phyloP scores from a whole-genome alignment of 208 protist species.

The Acanthamoeba healyi region DNA sequence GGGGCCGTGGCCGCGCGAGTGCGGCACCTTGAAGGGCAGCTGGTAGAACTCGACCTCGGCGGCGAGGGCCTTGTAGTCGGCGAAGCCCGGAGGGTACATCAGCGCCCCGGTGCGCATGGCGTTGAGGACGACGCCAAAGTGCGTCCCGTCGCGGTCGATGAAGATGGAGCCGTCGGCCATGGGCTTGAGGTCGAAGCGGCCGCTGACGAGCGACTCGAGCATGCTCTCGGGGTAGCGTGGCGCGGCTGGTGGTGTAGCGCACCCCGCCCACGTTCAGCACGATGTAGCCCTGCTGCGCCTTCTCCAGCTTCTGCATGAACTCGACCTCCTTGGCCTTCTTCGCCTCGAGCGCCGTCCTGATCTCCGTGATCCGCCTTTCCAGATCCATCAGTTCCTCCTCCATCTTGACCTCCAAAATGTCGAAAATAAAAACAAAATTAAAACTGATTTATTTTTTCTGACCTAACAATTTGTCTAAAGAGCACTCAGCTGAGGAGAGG shows the following conservation, averaged over 20 bases:
- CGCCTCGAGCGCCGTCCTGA: background rate
- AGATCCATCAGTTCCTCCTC: background rate
- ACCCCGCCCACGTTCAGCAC: background rate
- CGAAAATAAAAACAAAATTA: background rate
- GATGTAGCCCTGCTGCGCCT: background rate
- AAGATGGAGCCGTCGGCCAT: slow-evolving; percentile 50
- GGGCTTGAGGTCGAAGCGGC: background rate
- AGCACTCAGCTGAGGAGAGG: too few species aligned
- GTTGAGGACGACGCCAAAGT: slow-evolving; percentile 48
- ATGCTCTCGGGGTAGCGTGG: slow-evolving; percentile 11
- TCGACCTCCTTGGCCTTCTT: background rate
- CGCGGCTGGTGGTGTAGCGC: background rate
- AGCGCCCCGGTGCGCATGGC: background rate
- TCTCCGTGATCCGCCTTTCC: background rate
- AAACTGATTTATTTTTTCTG: too few species aligned
- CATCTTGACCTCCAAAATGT: slow-evolving; percentile 1
- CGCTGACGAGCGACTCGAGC: slow-evolving; percentile 16
- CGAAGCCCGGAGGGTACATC: background rate
- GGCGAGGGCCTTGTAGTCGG: background rate
- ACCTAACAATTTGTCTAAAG: too few species aligned
- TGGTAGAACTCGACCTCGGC: background rate
- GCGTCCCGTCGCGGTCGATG: slow-evolving; percentile 60
- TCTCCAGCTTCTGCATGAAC: background rate
- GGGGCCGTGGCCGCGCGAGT: background rate
- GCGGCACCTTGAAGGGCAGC: background rate